Conservation (phyloP, 2,329 filamentous ascomycete genomes). For the Aspergillus novoparasiticus region DNA sequence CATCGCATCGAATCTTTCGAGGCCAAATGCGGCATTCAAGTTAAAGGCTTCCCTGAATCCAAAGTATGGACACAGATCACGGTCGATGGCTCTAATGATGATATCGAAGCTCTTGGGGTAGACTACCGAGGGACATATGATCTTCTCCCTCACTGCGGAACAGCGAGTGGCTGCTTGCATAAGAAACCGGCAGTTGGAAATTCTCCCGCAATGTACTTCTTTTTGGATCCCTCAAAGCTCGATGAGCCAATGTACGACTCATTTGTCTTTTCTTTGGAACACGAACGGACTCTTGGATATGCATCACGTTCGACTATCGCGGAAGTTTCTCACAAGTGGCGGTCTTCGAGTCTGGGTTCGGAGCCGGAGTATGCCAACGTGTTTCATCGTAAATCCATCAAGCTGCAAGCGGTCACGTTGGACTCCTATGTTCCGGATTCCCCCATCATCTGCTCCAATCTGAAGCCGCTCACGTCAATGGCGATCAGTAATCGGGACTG, state of each 20-base stretch:
- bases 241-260: slow-evolving; percentile 51
- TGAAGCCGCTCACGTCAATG: slow-evolving; percentile 20
- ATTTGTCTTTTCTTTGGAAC: slow-evolving; percentile 60
- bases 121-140: slow-evolving; percentile 56
- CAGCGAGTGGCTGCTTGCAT: slow-evolving; percentile 58
- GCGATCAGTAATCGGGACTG: slow-evolving; percentile 26
- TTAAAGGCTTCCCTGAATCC: slow-evolving; percentile 40
- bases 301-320: slow-evolving; percentile 51
- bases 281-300: slow-evolving; percentile 49
- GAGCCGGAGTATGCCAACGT: slow-evolving; percentile 25
- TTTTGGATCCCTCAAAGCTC: slow-evolving; percentile 58
- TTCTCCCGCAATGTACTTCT: slow-evolving; percentile 53
- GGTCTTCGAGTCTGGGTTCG: slow-evolving; percentile 33
- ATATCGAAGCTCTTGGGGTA: slow-evolving; percentile 30
- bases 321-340: slow-evolving; percentile 50
- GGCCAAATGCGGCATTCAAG: slow-evolving; percentile 42
- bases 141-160: slow-evolving; percentile 59
- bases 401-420: slow-evolving; percentile 26
- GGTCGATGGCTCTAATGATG: slow-evolving; percentile 38
- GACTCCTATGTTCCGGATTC: slow-evolving; percentile 18
- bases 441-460: slow-evolving; percentile 23
- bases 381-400: slow-evolving; percentile 34
- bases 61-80: slow-evolving; percentile 49
- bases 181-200: slow-evolving; percentile 34
- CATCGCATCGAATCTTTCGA: slow-evolving; percentile 41